Evolutionary conservation across 306 rosid species (phyloP), one percentile per base, ranked within the genome.

Genomic region (Lagenaria siceraria): DNA sequence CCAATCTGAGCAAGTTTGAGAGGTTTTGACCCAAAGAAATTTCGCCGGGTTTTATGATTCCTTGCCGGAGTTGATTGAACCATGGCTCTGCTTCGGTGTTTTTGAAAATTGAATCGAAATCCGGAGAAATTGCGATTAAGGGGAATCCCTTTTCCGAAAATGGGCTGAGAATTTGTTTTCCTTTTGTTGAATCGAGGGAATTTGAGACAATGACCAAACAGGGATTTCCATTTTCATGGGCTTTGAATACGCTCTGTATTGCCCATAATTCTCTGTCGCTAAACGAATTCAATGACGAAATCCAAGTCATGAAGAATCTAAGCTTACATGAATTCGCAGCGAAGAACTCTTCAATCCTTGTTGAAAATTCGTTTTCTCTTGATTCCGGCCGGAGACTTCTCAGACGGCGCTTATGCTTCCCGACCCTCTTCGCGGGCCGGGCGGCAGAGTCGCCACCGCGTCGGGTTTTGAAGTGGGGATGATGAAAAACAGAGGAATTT

Each of bases 291-390:
- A 86, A 61, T 12, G 96, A 89, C 10, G 97, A 89, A 84, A 95
- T 92, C 97, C 98, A 92, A 55, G 97, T 95, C 93, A 95, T 95
- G 75, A 95, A 95, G 80, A 95, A 90, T 52, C 89, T 83, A 19
- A 81, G 49, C 78, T 87, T 79, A 79, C 98, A 92, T 7, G 84
- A 74, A 78, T 83, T 87, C 15, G 77, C 80, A 6, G 76, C 62
- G 35, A 89, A 83, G 82, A 95, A 95, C 12, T 83, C 79, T 54
- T 53, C 53, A 15, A 95, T 74, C 48, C 85, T 88, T 33, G 81
- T 56, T 5, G 86, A 63, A 81, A 95, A 60, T n/a, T 25, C 31
- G 78, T 24, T 40, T 18, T 40, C 42, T 59, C 78, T n/a, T 13
- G 75, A 25, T 46, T 88, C 83, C 0, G 82, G 29, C 6, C 74